A percentile compares a stretch with the other conserved stretches of the same genome.
These are phyloP conservation scores for Cryphonectria nitschkei DNA, from an alignment of 2,329 filamentous ascomycete genomes.

Conservation along the genomic window DNA sequence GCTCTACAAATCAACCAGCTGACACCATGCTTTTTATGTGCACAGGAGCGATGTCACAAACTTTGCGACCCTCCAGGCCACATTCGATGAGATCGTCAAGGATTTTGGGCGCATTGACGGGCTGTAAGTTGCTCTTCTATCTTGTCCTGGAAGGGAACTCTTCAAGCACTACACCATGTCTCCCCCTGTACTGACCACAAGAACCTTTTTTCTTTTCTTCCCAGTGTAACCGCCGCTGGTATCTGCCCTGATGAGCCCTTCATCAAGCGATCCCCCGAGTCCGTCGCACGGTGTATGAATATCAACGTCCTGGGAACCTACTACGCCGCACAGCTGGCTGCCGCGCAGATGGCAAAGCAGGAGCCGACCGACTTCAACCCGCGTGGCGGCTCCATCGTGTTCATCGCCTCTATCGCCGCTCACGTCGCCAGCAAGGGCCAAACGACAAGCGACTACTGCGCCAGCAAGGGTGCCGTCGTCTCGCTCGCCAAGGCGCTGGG, in stretches of 20 bases:
- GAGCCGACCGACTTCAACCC: constrained; percentile 32
- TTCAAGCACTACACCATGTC: too few relatives aligned
- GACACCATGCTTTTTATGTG: too few relatives aligned
- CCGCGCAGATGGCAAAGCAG: constrained; percentile 41
- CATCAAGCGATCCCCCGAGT: background rate
- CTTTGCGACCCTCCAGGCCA: background rate
- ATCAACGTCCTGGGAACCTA: constrained; percentile 41
- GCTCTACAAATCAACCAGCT: too few relatives aligned
- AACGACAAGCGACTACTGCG: constrained; percentile 45
- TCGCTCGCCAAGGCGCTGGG: constrained; percentile 46
- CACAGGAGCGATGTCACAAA: background rate
- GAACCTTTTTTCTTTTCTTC: too few relatives aligned
- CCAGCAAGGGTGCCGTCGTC: constrained; percentile 51
- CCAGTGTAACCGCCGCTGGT: background rate
- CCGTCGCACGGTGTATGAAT: constrained; percentile 34
- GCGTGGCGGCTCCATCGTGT: constrained; percentile 37
- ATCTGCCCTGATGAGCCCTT: background rate
- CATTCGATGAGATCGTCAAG: background rate
- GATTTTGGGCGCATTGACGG: background rate
- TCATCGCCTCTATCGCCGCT: constrained; percentile 41
- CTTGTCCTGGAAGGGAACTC: too few relatives aligned
- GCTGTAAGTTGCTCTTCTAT: background rate
- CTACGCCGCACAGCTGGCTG: constrained; percentile 41
- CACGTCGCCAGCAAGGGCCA: constrained; percentile 38
- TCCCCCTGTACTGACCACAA: too few relatives aligned